These are phyloP conservation scores for Furcasterigmium sp. DNA, from an alignment of 2,329 filamentous ascomycete species.

Conservation along the genomic window DNA sequence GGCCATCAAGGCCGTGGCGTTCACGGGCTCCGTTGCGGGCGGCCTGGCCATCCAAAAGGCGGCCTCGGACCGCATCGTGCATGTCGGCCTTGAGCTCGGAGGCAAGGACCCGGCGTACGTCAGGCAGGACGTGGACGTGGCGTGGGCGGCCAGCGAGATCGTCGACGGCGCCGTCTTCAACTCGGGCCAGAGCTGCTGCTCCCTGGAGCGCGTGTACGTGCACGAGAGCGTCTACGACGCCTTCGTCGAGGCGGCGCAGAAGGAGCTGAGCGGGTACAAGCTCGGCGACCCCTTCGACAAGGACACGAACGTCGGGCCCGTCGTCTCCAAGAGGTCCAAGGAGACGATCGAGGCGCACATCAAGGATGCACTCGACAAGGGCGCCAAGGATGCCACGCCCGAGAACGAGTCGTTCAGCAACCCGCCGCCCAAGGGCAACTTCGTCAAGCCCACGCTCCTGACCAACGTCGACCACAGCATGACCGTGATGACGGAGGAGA, in stretches of 20 bases:
- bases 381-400: conserved; percentile 80
- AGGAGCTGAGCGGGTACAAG: conserved; percentile 74
- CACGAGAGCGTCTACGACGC: conserved; percentile 77
- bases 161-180: conserved; percentile 97
- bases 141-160: conserved; percentile 90
- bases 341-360: conserved; percentile 74
- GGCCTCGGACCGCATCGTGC: conserved; percentile 76
- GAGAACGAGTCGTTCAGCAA: conserved; percentile 71
- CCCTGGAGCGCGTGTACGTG: conserved; percentile 87
- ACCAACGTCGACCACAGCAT: conserved; percentile 76
- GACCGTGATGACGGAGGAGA: conserved; percentile 89
- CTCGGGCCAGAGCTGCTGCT: conserved; percentile 96
- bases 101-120: conserved; percentile 95
- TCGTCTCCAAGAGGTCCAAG: conserved; percentile 76
- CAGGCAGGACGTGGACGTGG: conserved; percentile 76
- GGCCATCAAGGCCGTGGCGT: conserved; percentile 76
- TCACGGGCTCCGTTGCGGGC: conserved; percentile 87
- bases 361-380: conserved; percentile 74
- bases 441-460: conserved; percentile 79
- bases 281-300: conserved; percentile 83
- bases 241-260: conserved; percentile 74
- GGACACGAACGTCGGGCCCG: conserved; percentile 78
- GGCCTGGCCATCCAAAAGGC: conserved; percentile 82
- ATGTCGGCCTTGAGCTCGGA: conserved; percentile 84
- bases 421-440: conserved; percentile 76